Evolutionary conservation across 176 grass and related monocot species (phyloP), one percentile per base, ranked within the genome.

Genomic region (Oryza punctata): DNA sequence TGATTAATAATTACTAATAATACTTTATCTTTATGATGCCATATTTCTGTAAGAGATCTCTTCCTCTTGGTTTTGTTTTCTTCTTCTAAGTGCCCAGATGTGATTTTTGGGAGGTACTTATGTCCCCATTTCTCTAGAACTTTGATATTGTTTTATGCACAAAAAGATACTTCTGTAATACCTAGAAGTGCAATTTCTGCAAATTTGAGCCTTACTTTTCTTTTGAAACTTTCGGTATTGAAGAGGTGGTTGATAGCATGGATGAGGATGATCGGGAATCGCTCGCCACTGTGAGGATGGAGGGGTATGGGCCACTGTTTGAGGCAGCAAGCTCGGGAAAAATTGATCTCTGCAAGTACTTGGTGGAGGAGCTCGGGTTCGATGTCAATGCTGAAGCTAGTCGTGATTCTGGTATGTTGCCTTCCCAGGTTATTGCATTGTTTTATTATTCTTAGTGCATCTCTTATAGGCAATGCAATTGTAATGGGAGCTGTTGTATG

Each of bases 301-400:
- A 61, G 63, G 85, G 78, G 0, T n/a, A 29, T 30, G 85, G 32
- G 32, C 32, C 32, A 32, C 32, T 32, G 2, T 33, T 33, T 33
- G 32, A 33, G 32, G 32, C 32, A 33, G 32, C 32, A 5, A 29
- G 38, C 24, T 25, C 15, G 0, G 85, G 78, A 6, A 67, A 81
- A 8, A n/a, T 87, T 25, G 70, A 40, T 3, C 41, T 87, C 32
- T 87, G 78, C 78, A 81, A 3, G 47, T 87, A 87, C 85, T 75
- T 87, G 78, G 85, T 81, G 85, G 78, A 87, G 47, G 47, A 81
- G 49, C 78, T 87, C 6, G 72, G 65, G 52, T 87, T 81, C 46
- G 70, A 81, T 10, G 70, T 87, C 5, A 43, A 76, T 46, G n/a
- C 64, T 8, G 35, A 29, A 7, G 21, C 32, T 69, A 18, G 1